phyloP scores from a whole-genome alignment of 176 grass and related monocot genomes.

The Cenchrus americanus region DNA sequence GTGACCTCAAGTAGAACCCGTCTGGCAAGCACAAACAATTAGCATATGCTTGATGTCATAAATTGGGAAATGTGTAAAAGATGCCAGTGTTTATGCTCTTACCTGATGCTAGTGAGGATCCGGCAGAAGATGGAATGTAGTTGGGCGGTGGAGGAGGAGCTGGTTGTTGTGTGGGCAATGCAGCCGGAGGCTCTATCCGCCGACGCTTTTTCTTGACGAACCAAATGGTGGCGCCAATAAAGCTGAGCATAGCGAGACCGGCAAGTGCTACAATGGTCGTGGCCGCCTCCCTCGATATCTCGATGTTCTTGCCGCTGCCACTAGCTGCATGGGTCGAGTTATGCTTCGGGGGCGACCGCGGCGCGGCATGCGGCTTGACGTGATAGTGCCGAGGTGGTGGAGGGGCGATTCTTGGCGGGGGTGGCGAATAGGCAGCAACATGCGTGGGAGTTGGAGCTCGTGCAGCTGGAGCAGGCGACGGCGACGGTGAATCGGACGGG shows the following conservation, averaged over 20 bases:
- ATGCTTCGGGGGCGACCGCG: slow-evolving; percentile 30
- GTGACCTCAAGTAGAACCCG: slow-evolving; percentile 56
- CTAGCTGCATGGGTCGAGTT: slow-evolving; percentile 43
- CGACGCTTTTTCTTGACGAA: slow-evolving; percentile 74
- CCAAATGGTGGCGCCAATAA: slow-evolving; percentile 49
- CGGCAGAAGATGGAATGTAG: slow-evolving; percentile 48
- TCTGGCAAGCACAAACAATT: slow-evolving; percentile 48
- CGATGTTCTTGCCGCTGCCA: slow-evolving; percentile 48
- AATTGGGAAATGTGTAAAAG: not conserved
- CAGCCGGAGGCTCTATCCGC: slow-evolving; percentile 26
- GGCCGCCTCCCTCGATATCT: slow-evolving; percentile 61
- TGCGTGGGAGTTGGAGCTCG: slow-evolving; percentile 46
- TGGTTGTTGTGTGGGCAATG: slow-evolving; percentile 47
- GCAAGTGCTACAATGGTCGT: slow-evolving; percentile 55
- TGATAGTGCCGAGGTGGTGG: slow-evolving; percentile 39
- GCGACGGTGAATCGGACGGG: slow-evolving; percentile 40
- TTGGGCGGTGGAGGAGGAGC: slow-evolving; percentile 51
- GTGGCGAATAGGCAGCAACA: slow-evolving; percentile 22
- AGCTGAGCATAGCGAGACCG: slow-evolving; percentile 57
- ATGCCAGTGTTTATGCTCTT: slow-evolving; percentile 9
- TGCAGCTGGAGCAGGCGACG: slow-evolving; percentile 38
- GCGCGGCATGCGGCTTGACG: slow-evolving; percentile 33
- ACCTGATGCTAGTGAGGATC: slow-evolving; percentile 69
- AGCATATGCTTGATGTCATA: slow-evolving; percentile 31
- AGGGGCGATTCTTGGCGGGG: slow-evolving; percentile 35